Percentiles rank a stretch among this genome's conserved stretches.
phyloP scores from a whole-genome alignment of 2,329 filamentous ascomycete species.

The Verticillium zaregamsianum region DNA sequence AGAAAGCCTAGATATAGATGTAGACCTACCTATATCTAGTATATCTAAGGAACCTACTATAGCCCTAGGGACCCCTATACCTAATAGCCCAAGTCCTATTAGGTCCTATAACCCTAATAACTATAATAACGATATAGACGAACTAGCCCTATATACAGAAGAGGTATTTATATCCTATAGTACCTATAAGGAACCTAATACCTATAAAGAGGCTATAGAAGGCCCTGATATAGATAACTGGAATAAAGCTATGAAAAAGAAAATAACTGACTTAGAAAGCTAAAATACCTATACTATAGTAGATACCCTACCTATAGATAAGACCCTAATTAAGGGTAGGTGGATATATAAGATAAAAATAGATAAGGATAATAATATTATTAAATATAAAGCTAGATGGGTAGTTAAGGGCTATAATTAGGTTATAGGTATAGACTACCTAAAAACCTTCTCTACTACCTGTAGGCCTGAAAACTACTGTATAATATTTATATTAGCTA shows the following conservation, averaged over 20 bases:
- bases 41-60: conserved; percentile 3
- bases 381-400: not conserved
- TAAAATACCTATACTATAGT: not conserved
- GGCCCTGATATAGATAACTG: not conserved
- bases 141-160: not conserved
- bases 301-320: not conserved
- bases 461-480: not conserved
- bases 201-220: not conserved
- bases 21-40: conserved; percentile 1
- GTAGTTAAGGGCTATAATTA: not conserved
- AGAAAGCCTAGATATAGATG: not conserved
- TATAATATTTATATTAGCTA: not conserved
- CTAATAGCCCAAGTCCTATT: not conserved
- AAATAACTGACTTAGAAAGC: not conserved
- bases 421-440: not conserved
- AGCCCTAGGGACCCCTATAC: not conserved
- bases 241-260: not conserved
- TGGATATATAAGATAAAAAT: not conserved
- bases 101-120: conserved; percentile 2
- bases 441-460: not conserved
- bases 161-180: conserved; percentile 3
- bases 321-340: not conserved
- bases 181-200: not conserved
- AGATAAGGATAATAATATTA: not conserved
- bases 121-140: not conserved